Evolutionary conservation across 1,284 basidiomycete species (phyloP), one percentile per base, ranked within the genome.

Genomic region (Moniliella sp.): DNA sequence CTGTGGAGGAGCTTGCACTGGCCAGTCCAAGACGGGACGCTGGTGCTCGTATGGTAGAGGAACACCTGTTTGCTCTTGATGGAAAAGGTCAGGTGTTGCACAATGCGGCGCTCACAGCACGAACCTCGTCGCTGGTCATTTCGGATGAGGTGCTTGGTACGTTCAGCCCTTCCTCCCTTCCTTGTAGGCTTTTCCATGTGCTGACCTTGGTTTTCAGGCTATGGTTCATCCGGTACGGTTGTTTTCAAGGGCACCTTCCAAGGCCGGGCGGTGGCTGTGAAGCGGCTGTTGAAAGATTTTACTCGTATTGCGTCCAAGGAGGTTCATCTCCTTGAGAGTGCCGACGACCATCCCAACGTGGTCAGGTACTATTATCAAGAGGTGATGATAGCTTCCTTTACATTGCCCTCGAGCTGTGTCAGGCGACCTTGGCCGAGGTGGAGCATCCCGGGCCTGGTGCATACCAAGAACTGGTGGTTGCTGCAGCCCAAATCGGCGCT

Each of bases 281-380:
- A 97, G 63, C 78, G 91, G 0, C 70, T 97, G 9, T 69, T 97
- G 15, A 77, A 77, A 47, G 86, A 94, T 61, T 97, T 94, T 57
- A 82, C 91, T 30, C 84, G 82, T 0, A 73, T 97, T 18, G 86
- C 88, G 1, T 73, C 77, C 5, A 79, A 88, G 35, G 91, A 97
- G 66, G 86, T 94, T 15, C 76, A 74, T 54, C 73, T 97, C 27
- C 69, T 97, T 2, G 86, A 93, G 56, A 81, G 79, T 7, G 53
- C 56, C 25, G 91, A 97, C 64, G 83, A 93, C 58, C 91, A 97
- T 52, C 83, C 84, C 3, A 94, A 97, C 62, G 86, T 97, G 49
- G 88, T 97, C 45, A 75, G 88, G 40, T 62, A 97, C 62, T 97
- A 84, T 62, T 97, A 84, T 64, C 84, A 94, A 67, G 88, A 97